Evolutionary conservation across 768 basidiomycete species (phyloP), one percentile per base, ranked within the genome.

Genomic region (Lyophyllum decastes): DNA sequence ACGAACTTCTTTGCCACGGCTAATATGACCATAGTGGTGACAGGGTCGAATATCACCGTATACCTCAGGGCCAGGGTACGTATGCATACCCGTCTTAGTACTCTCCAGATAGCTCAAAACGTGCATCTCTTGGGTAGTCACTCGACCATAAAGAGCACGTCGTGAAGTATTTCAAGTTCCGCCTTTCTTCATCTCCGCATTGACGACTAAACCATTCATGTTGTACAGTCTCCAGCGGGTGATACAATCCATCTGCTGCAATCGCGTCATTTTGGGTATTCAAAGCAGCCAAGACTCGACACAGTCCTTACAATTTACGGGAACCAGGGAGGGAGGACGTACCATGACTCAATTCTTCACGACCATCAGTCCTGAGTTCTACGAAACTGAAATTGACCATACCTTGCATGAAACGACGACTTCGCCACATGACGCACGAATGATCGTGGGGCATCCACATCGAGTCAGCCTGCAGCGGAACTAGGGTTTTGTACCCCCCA

Each of bases 221-320:
- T 38, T 12, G 35, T 38, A 16, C 40, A 52, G 51, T 26, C 38
- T 43, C 25, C 51, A 52, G 40, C 51, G 51, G 4, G 51, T 43
- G 22, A 8, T 52, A 24, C 51, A 52, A 16, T 52, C 51, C 8
- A 43, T 52, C 16, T 52, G 38, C 27, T 52, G 51, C 25, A 52
- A 41, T 30, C 38, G 51, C n/a, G 51, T 43, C 2, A 52, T 52
- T 16, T 19, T 52, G 22, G 24, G 26, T 19, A 52, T 52, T 16
- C 51, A 41, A n/a, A 43, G 38, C n/a, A n/a, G 25, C 38, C 8
- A 25, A 16, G 45, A 46, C 12, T 19, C 9, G 16, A 25, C 17
- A 46, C 45, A 25, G 11, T 9, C 22, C 45, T 25, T 10, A 5
- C 40, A 19, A 41, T 16, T 46, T 22, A 11, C 40, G 5, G 16